phyloP scores from a whole-genome alignment of 352 stramenopile genomes.

The Globisporangium splendens region DNA sequence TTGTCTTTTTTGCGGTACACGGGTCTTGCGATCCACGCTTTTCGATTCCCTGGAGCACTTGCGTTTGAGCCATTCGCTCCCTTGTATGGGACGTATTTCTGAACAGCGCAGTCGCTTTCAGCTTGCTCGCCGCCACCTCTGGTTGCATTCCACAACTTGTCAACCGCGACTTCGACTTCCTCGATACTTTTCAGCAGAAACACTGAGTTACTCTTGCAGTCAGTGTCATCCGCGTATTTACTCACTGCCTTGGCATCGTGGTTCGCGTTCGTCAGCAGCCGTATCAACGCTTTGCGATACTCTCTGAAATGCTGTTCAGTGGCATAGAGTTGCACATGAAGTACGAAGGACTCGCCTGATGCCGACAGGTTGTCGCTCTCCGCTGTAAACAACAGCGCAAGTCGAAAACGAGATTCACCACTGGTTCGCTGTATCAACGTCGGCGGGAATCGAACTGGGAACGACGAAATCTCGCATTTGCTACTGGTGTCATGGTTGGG shows the following conservation, averaged over 20 bases:
- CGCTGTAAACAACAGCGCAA: slow-evolving; percentile 10
- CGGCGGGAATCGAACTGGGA: slow-evolving; percentile 24
- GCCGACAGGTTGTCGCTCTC: not conserved
- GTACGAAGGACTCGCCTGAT: slow-evolving; percentile 13
- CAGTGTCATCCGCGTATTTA: slow-evolving; percentile 3
- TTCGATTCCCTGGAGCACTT: slow-evolving; percentile 4
- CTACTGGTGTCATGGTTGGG: no score
- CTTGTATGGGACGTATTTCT: slow-evolving; percentile 48
- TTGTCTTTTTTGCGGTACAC: slow-evolving; percentile 54
- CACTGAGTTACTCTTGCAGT: slow-evolving; percentile 12
- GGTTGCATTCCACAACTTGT: slow-evolving; percentile 11
- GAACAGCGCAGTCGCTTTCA: slow-evolving; percentile 21
- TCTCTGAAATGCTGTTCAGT: slow-evolving; percentile 14
- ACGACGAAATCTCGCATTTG: slow-evolving; percentile 17
- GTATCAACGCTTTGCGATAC: slow-evolving; percentile 8
- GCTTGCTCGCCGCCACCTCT: not conserved
- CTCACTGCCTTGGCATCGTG: slow-evolving; percentile 5
- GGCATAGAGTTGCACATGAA: slow-evolving; percentile 12
- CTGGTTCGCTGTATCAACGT: slow-evolving; percentile 14
- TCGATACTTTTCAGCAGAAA: slow-evolving; percentile 8
- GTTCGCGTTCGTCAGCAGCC: not conserved
- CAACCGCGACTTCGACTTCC: slow-evolving; percentile 13
- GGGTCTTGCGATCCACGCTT: slow-evolving; percentile 53
- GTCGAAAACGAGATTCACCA: not conserved
- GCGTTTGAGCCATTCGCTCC: slow-evolving; percentile 11